A percentile compares a stretch with the other conserved stretches of the same genome.
Evolutionary conservation across 2,329 filamentous ascomycete species (phyloP).

Genomic region (Aspergillus glaucus): DNA sequence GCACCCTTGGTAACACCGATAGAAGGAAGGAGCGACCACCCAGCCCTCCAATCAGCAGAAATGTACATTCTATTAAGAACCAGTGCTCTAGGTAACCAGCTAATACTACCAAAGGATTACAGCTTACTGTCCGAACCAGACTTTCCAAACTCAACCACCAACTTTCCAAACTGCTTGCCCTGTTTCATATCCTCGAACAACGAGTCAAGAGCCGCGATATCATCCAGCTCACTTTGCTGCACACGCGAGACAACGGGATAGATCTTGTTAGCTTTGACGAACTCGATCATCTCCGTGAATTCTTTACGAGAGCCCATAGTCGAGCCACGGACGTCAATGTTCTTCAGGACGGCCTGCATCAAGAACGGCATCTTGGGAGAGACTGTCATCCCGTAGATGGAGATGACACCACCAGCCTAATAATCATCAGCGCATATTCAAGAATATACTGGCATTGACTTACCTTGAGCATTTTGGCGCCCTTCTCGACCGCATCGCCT

Average conservation of each 20-base stretch:
- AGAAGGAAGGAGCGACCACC: not conserved
- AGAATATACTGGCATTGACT: slow-evolving; percentile 7
- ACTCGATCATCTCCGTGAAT: slow-evolving; percentile 83
- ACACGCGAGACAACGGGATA: slow-evolving; percentile 70
- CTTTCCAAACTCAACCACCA: slow-evolving; percentile 66
- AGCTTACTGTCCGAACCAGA: slow-evolving; percentile 32
- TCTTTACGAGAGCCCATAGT: slow-evolving; percentile 91
- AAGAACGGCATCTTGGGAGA: slow-evolving; percentile 77
- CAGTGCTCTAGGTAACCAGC: no score
- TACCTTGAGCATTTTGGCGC: slow-evolving; percentile 62
- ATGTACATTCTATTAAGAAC: no score
- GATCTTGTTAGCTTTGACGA: slow-evolving; percentile 68
- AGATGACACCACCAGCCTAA: slow-evolving; percentile 70
- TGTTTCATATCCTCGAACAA: slow-evolving; percentile 85
- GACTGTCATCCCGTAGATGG: slow-evolving; percentile 86
- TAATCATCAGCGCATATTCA: slow-evolving; percentile 10
- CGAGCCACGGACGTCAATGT: slow-evolving; percentile 76
- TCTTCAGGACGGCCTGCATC: slow-evolving; percentile 78
- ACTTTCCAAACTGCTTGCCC: slow-evolving; percentile 83
- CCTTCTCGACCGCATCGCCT: slow-evolving; percentile 70
- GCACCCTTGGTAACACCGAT: not conserved
- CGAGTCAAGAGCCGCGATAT: slow-evolving; percentile 69
- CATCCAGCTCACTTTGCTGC: slow-evolving; percentile 61
- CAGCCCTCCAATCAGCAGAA: not conserved
- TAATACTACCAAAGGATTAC: slow-evolving; percentile 9